Evolutionary conservation across 352 stramenopile species (phyloP), one percentile per base, ranked within the genome.

Genomic region (Phytophthora agathidicida): DNA sequence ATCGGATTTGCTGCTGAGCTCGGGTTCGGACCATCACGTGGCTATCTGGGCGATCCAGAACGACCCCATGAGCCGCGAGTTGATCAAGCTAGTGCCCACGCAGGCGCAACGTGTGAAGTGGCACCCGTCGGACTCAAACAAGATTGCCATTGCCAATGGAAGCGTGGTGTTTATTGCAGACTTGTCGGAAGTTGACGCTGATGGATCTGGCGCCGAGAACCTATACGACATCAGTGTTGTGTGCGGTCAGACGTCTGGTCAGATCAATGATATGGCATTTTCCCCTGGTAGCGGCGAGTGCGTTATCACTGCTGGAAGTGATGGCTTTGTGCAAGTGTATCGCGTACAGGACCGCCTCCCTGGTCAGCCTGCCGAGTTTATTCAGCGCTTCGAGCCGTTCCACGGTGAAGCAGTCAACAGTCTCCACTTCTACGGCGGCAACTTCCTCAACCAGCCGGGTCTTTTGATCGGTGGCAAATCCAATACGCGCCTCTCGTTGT

Each of bases 241-340:
- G 14, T 94, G 85, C 57, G 66, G 58, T 31, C 83, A 93, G 43
- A 86, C 81, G 19, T 65, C 77, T 37, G 76, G 75, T 19, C 70
- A 87, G 57, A 89, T 94, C 44, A 89, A 93, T 51, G 85, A 93
- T 48, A 75, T 90, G 7, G 70, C 79, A n/a, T 93, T 94, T 52
- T 86, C 83, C 7, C 71, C 73, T 7, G 75, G 71, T 28, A 85
- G 59, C 6, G 71, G 84, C 16, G 71, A 73, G 23, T 74, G 54
- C 43, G 58, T 94, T 23, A 46, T 94, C 28, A 91, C 83, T 11
- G 85, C 78, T 54, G 80, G 83, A 3, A 85, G 66, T 22, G 85
- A 94, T 65, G 85, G 85, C 1, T 80, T 90, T 45, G 86, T 94
- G 27, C 83, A 92, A 68, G 77, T 94, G 7, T 94, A 93, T 66